Base-by-base conservation (phyloP, 2,329 filamentous ascomycete species). In the Epichloe baconii region DNA sequence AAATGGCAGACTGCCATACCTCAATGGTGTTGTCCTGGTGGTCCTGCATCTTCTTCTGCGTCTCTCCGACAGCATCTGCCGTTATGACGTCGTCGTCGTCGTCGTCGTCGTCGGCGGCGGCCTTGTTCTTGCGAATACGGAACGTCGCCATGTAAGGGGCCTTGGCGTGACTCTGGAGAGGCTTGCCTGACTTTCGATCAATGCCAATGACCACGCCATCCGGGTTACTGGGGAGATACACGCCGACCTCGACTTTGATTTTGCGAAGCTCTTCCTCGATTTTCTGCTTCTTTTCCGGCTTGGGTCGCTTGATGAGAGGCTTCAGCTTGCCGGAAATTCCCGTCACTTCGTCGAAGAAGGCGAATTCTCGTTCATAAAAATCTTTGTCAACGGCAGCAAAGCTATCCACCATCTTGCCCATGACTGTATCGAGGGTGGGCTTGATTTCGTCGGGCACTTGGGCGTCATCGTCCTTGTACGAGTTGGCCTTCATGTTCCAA, bases 401-500 rank as follows among this genome's bases (percentile, higher is more conserved):
- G 65, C 86, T 88, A 11, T 79, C 73, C 49, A 95, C 80, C 72
- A 99, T 82, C 59, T 84, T 85, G 31, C 78, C 76, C 82, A 88
- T 94, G 57, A 98, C 93, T 50, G 82, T 82, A 68, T 98, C 94
- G 3, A 99, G 78, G 0, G 85, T 93, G 3, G 93, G 91, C 65
- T 99, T 98, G 62, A 96, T 86, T 3, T 82, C 79, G 66, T 98
- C 93, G 19, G 93, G 90, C 56, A 95, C 79, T 60, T 85, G 81
- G 14, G 85, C 90, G 58, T 96, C 88, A 61, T 98, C 91, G 57
- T 98, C 94, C 66, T 96, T 98, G 76, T 87, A 98, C 1, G 90
- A 87, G 66, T 98, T 99, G 35, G 93, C 93, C 66, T 97, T 98
- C 85, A 99, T 98, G 66, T 98, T 99, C 93, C 94, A 99, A 64